phyloP scores from a whole-genome alignment of 768 basidiomycete genomes.

The Suillus alpinus region DNA sequence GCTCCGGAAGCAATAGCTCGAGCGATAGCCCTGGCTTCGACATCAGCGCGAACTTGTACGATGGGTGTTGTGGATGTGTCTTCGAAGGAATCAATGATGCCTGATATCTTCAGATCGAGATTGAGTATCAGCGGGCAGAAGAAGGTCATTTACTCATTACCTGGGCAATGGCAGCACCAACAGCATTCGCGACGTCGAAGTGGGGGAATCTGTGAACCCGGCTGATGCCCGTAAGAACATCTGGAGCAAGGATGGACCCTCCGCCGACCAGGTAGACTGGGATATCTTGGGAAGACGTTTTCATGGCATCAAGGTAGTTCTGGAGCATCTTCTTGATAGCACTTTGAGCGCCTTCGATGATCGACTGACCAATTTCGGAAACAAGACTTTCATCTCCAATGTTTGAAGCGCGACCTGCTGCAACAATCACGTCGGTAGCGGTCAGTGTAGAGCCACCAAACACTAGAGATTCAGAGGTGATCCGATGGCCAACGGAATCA shows the following conservation, averaged over 20 bases:
- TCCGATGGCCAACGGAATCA: conserved; percentile 59
- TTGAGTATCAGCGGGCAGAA: not conserved
- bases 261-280: conserved; percentile 66
- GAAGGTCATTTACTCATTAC: conserved; percentile 10
- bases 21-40: conserved; percentile 39
- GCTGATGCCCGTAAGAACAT: conserved; percentile 48
- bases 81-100: conserved; percentile 44
- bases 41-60: conserved; percentile 27
- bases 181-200: conserved; percentile 59
- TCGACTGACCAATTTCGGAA: conserved; percentile 18
- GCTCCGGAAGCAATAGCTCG: conserved; percentile 47
- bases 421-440: conserved; percentile 59
- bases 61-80: conserved; percentile 35
- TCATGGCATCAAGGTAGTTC: conserved; percentile 57
- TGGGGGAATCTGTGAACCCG: conserved; percentile 48
- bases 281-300: conserved; percentile 55
- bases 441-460: conserved; percentile 59
- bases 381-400: conserved; percentile 28
- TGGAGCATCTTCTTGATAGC: conserved; percentile 44
- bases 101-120: conserved; percentile 34
- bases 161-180: conserved; percentile 50
- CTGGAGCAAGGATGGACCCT: conserved; percentile 58
- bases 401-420: conserved; percentile 29
- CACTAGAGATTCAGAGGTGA: conserved; percentile 46
- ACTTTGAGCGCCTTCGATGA: conserved; percentile 34